Base-by-base conservation (phyloP, 2,329 filamentous ascomycete species). In the Penicillium brevicompactum region DNA sequence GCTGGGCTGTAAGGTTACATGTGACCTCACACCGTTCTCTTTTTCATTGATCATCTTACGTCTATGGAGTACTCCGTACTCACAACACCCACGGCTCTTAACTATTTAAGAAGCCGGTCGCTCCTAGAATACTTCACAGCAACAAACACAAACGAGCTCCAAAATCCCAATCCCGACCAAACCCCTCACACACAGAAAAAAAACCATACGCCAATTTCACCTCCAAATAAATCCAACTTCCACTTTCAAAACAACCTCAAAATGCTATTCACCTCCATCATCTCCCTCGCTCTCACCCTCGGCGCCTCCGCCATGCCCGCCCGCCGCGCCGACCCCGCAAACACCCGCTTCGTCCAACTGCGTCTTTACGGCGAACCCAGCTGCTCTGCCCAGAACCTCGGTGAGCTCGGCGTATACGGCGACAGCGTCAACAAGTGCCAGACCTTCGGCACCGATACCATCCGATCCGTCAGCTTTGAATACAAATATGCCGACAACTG, bases 331-430 rank as follows among this genome's bases (percentile, higher is more conserved):
- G 44, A 60, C 37, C 43, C 48, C 2, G 44, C 46, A 11, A 47
- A 60, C 37, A 55, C 57, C 7, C 59, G 61, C 4, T 56, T 55
- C 11, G 55, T 50, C 21, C 61, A 63, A 34, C 51, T 63, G 16
- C 61, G 61, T 16, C 34, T 63, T 8, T 63, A 34, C 43, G 53
- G 61, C n/a, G 57, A 57, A 18, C 38, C 57, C 8, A 51, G 55
- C 40, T 63, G 61, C 34, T 51, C 30, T 4, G 57, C 34, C 11
- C 32, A 51, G 21, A 63, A 63, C 43, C 34, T 53, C 30, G 61
- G 61, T 13, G 61, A 63, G 14, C 49, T 63, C 5, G 61, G 61
- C 27, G 47, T 63, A 10, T 62, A 63, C 42, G 53, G 49, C 37
- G 49, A 54, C 34, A 21, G 40, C 10, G 47, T 62, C 34, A 60